Percentiles rank a stretch among this genome's conserved stretches.
Conservation (phyloP, 352 stramenopile genomes). For the Pythium periplocum region DNA sequence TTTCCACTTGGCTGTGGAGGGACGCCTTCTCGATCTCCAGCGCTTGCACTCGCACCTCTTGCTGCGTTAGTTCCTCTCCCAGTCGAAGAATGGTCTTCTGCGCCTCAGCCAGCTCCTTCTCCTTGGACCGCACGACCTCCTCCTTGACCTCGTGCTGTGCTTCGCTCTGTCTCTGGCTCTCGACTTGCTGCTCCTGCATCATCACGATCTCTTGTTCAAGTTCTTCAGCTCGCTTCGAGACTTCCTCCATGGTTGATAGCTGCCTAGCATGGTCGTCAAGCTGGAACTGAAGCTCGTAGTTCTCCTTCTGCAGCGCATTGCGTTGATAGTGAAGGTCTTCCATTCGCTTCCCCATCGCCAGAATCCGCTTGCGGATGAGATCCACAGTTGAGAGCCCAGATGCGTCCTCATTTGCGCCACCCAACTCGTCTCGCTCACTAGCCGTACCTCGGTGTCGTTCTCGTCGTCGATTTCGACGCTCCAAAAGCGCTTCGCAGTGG, state of each 20-base stretch:
- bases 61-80: conserved; percentile 14
- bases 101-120: conserved; percentile 25
- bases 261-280: conserved; percentile 46
- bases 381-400: conserved; percentile 22
- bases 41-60: conserved; percentile 13
- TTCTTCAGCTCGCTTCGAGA: conserved; percentile 25
- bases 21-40: conserved; percentile 32
- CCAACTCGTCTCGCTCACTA: no score
- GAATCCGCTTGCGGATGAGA: conserved; percentile 53
- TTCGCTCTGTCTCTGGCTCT: conserved; percentile 10
- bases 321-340: conserved; percentile 69
- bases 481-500: conserved; percentile 48
- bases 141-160: conserved; percentile 22
- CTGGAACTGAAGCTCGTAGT: conserved; percentile 67
- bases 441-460: not conserved
- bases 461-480: conserved; percentile 23
- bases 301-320: conserved; percentile 67
- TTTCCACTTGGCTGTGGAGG: conserved; percentile 26
- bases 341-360: conserved; percentile 55
- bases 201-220: conserved; percentile 37
- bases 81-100: conserved; percentile 23
- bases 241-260: conserved; percentile 40
- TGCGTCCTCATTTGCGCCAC: not conserved
- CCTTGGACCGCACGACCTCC: conserved; percentile 15
- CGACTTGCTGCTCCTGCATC: conserved; percentile 18